These are phyloP conservation scores for Xylaria arbuscula DNA, from an alignment of 2,329 filamentous ascomycete species.

Conservation along the genomic window DNA sequence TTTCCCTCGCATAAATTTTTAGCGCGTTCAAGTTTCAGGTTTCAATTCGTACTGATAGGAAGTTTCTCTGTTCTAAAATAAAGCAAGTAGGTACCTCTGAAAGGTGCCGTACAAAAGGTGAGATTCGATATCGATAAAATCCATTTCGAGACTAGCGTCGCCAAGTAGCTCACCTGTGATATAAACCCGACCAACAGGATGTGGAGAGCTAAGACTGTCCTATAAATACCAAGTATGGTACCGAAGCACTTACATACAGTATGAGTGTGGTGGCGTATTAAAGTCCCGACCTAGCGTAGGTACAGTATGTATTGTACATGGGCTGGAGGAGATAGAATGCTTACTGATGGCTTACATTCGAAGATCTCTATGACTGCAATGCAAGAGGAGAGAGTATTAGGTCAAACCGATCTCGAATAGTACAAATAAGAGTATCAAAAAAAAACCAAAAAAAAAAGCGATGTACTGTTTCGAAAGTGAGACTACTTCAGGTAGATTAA, in stretches of 20 bases:
- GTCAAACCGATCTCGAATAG: neutral
- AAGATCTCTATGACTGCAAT: too few relatives aligned
- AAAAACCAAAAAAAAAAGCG: too few relatives aligned
- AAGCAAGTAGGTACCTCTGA: neutral
- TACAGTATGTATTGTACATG: too few relatives aligned
- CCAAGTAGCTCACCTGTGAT: neutral
- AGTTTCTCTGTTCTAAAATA: neutral
- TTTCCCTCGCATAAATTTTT: neutral
- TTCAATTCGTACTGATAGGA: neutral
- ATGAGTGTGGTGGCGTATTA: neutral
- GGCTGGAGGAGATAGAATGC: too few relatives aligned
- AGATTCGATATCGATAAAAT: neutral
- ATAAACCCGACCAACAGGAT: neutral
- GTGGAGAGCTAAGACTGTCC: neutral
- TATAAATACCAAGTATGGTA: neutral
- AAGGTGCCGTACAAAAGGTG: neutral
- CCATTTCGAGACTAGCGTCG: slow-evolving; percentile 22
- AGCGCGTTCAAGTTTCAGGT: too few relatives aligned
- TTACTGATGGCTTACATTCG: too few relatives aligned
- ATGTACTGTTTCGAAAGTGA: too few relatives aligned
- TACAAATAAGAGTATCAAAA: too few relatives aligned
- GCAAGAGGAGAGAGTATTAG: neutral
- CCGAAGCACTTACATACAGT: neutral
- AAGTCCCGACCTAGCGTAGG: neutral
- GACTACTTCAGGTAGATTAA: too few relatives aligned